Percentiles rank a stretch among this genome's conserved stretches.
These are phyloP conservation scores for Xylariaceae sp. DNA, from an alignment of 2,329 filamentous ascomycete species.

Conservation along the genomic window DNA sequence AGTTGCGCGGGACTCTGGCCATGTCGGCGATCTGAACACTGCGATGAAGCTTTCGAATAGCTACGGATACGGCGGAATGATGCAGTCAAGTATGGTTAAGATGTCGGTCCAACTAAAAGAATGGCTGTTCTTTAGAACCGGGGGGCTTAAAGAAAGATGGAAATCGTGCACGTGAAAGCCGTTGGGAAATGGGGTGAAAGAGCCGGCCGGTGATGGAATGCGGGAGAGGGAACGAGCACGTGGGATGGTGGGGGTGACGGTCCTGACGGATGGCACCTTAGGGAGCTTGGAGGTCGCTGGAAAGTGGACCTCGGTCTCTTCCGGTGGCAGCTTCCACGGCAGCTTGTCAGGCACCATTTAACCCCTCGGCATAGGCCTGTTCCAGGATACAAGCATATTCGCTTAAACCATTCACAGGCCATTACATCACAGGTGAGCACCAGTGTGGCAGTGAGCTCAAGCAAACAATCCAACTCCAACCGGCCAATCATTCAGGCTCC, in stretches of 20 bases:
- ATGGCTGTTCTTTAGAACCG: neutral
- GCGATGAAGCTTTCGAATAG: neutral
- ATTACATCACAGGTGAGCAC: neutral
- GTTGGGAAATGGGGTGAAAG: constrained; percentile 7
- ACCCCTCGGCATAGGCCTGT: too few species aligned
- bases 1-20: constrained; percentile 86
- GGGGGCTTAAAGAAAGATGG: neutral
- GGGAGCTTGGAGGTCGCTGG: neutral
- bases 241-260: constrained; percentile 23
- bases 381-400: neutral
- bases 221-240: constrained; percentile 10
- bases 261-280: too few species aligned
- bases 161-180: neutral
- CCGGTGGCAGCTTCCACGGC: too few species aligned
- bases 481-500: constrained; percentile 19
- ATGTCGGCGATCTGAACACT: constrained; percentile 19
- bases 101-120: neutral
- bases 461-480: neutral
- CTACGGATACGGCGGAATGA: neutral
- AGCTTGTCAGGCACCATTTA: too few species aligned
- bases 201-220: constrained; percentile 1
- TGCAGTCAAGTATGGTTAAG: neutral
- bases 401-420: neutral
- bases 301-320: neutral
- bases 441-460: too few species aligned